phyloP scores from a whole-genome alignment of 2,329 filamentous ascomycete genomes.

The Juglanconis sp. region DNA sequence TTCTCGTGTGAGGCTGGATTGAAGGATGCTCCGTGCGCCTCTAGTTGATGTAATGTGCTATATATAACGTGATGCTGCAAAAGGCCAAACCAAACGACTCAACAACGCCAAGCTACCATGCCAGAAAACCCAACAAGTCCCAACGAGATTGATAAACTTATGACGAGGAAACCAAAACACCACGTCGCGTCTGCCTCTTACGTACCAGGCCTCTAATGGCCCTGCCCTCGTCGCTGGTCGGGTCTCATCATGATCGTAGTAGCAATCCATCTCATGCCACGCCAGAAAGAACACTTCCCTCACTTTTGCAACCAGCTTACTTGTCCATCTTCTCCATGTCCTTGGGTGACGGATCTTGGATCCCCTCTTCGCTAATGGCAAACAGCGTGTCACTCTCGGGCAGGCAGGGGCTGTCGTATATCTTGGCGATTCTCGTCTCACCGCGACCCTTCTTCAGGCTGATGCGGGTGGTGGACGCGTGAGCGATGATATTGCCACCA shows the following conservation, averaged over 20 bases:
- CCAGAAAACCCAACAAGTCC: not conserved
- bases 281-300: not conserved
- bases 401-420: conserved; percentile 96
- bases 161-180: not conserved
- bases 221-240: too few relatives aligned
- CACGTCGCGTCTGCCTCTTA: not conserved
- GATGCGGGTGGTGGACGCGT: conserved; percentile 90
- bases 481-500: conserved; percentile 97
- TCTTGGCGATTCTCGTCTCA: conserved; percentile 97
- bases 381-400: conserved; percentile 96
- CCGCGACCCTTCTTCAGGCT: conserved; percentile 93
- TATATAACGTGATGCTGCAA: not conserved
- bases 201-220: too few relatives aligned
- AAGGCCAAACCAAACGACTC: conserved; percentile 5
- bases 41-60: not conserved
- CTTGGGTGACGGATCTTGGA: conserved; percentile 92
- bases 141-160: not conserved
- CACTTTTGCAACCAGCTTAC: conserved; percentile 19
- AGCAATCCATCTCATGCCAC: not conserved
- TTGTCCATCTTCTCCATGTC: conserved; percentile 73
- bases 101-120: conserved; percentile 18
- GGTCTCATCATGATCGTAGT: not conserved
- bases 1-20: not conserved
- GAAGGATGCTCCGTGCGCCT: not conserved
- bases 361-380: conserved; percentile 95